Evolutionary conservation across 306 rosid species (phyloP).

Genomic region (Rubus idaeus): DNA sequence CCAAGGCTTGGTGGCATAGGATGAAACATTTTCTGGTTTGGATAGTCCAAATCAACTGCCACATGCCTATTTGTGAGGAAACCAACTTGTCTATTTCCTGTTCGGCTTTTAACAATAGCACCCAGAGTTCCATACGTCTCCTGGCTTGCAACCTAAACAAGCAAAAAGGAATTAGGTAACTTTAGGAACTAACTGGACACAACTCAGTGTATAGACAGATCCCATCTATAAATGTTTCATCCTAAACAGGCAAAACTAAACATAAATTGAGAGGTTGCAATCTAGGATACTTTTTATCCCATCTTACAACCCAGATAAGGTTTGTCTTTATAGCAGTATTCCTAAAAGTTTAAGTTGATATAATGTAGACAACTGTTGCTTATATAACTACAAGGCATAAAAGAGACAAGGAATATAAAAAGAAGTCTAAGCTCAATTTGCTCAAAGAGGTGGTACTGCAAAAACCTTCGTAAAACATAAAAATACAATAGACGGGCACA

Average conservation of each 20-base stretch:
- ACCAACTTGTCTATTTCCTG: slow-evolving; percentile 88
- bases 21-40: slow-evolving; percentile 99
- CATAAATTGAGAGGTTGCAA: slow-evolving; percentile 14
- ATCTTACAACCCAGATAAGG: not conserved
- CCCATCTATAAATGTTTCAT: slow-evolving; percentile 10
- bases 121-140: slow-evolving; percentile 97
- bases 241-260: not conserved
- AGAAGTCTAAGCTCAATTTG: not conserved
- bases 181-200: slow-evolving; percentile 10
- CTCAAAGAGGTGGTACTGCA: not conserved
- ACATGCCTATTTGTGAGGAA: slow-evolving; percentile 98
- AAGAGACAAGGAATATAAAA: too few species aligned
- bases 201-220: slow-evolving; percentile 24
- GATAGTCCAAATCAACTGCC: slow-evolving; percentile 97
- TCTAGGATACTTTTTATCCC: not conserved
- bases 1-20: slow-evolving; percentile 99
- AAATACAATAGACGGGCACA: not conserved
- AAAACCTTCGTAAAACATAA: not conserved
- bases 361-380: too few species aligned
- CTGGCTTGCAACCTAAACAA: slow-evolving; percentile 91
- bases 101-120: slow-evolving; percentile 91
- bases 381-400: too few species aligned
- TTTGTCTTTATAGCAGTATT: not conserved
- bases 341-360: not conserved
- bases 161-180: slow-evolving; percentile 30